phyloP scores from a whole-genome alignment of 768 basidiomycete genomes.

The Phylloporus scabripes region DNA sequence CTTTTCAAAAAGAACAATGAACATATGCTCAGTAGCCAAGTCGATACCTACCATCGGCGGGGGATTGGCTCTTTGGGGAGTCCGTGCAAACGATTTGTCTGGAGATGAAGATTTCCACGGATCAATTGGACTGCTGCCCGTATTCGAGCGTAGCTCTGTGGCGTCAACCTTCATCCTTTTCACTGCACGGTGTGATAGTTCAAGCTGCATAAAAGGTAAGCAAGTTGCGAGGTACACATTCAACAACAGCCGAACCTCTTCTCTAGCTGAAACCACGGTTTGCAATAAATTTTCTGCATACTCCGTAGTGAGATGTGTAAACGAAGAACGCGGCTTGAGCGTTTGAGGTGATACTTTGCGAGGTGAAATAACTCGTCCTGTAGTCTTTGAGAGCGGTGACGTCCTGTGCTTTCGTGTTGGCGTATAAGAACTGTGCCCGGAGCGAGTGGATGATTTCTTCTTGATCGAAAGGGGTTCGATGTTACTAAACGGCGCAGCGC shows the following conservation, averaged over 20 bases:
- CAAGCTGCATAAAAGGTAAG: constrained; percentile 44
- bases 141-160: constrained; percentile 34
- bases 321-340: constrained; percentile 27
- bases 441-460: constrained; percentile 69
- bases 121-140: constrained; percentile 22
- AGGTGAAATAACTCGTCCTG: constrained; percentile 43
- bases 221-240: background rate
- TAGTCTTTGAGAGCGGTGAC: constrained; percentile 48
- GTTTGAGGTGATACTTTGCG: constrained; percentile 53
- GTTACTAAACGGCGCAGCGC: constrained; percentile 33
- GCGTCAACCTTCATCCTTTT: constrained; percentile 74
- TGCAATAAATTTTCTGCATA: constrained; percentile 43
- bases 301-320: constrained; percentile 30
- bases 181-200: constrained; percentile 60
- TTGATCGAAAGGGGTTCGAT: constrained; percentile 81
- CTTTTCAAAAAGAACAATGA: constrained; percentile 38
- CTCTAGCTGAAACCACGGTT: constrained; percentile 49
- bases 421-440: constrained; percentile 34
- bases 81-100: constrained; percentile 44
- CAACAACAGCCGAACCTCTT: constrained; percentile 46
- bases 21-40: constrained; percentile 2
- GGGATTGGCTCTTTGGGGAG: constrained; percentile 38
- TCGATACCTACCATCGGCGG: constrained; percentile 38
- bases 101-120: constrained; percentile 53
- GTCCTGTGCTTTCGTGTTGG: constrained; percentile 37